Evolutionary conservation across 768 basidiomycete genomes (phyloP), one percentile per base, ranked within the genome.

Genomic region (Boletus bicolor): DNA sequence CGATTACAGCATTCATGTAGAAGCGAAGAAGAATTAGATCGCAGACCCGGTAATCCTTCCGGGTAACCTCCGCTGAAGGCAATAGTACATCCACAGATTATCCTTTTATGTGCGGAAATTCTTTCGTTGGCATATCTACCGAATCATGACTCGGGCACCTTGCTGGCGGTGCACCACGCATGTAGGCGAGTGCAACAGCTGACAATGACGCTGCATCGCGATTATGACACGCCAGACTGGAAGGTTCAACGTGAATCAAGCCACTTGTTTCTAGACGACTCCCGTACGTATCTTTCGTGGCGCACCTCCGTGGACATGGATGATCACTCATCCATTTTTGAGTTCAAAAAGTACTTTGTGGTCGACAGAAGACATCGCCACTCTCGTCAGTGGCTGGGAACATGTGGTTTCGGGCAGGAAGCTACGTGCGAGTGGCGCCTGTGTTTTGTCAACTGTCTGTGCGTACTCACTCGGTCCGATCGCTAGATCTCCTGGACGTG

Each of bases 361-460:
- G 46, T 41, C 15, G 38, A 44, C 21, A 37, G 15, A 37, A 52
- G 44, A 21, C 46, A 53, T 44, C 38, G 53, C 65, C 65, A 69
- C 57, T 51, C 19, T 45, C 53, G 51, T 59, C 54, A 51, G 55
- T 58, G 64, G 59, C 56, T 59, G 41, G 7, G 1, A 51, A 60
- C 66, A 69, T 54, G 67, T 64, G 68, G 54, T 59, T 60, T 37
- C 44, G n/a, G 53, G 57, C 53, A 55, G 65, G 65, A 53, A 46
- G 32, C 28, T 32, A 54, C 58, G 28, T 58, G 57, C n/a, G 49
- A 45, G 67, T 64, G 63, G 67, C 57, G 60, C 37, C 46, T 39
- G 51, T 54, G 50, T 54, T 43, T 30, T 46, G 49, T 61, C 48
- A 34, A 34, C 6, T 38, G 43, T n/a, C 19, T 19, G 39, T 32